Conservation (phyloP, 2,329 filamentous ascomycete genomes). For the Fusarium sp. region DNA sequence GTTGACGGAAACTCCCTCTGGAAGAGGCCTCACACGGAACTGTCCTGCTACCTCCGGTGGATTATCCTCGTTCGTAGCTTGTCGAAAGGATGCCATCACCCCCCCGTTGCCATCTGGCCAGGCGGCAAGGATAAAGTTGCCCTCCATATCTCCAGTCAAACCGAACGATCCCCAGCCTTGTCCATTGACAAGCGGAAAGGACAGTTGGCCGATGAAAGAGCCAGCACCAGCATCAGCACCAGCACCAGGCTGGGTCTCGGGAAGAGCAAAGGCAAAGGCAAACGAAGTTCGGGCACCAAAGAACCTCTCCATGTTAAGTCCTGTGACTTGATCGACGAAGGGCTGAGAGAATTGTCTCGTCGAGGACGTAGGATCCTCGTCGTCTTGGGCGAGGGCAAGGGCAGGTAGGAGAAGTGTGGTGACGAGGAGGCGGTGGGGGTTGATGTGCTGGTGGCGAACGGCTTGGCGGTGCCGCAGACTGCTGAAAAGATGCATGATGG, state of each 20-base stretch:
- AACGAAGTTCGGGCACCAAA: constrained; percentile 55
- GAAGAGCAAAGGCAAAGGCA: constrained; percentile 58
- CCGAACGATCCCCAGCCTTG: constrained; percentile 60
- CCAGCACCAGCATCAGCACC: neutral
- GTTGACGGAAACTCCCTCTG: neutral
- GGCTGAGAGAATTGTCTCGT: neutral
- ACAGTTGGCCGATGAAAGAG: constrained; percentile 52
- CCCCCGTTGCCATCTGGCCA: constrained; percentile 56
- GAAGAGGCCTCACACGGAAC: neutral
- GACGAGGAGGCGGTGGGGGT: neutral
- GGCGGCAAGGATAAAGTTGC: constrained; percentile 57
- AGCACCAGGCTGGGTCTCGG: constrained; percentile 36
- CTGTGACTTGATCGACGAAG: constrained; percentile 46
- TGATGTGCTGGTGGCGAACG: neutral
- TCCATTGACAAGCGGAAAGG: constrained; percentile 54
- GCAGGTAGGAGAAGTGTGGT: neutral
- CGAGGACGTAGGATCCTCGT: neutral
- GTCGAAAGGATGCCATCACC: constrained; percentile 58
- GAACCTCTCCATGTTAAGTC: constrained; percentile 53
- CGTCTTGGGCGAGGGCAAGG: neutral
- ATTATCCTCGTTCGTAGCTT: constrained; percentile 54
- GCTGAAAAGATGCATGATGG: neutral
- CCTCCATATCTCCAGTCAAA: constrained; percentile 59
- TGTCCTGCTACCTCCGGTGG: neutral
- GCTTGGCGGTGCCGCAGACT: neutral